Percentiles rank a stretch among this genome's conserved stretches.
Conservation (phyloP, 148 eudicot species). For the Simmondsia chinensis region DNA sequence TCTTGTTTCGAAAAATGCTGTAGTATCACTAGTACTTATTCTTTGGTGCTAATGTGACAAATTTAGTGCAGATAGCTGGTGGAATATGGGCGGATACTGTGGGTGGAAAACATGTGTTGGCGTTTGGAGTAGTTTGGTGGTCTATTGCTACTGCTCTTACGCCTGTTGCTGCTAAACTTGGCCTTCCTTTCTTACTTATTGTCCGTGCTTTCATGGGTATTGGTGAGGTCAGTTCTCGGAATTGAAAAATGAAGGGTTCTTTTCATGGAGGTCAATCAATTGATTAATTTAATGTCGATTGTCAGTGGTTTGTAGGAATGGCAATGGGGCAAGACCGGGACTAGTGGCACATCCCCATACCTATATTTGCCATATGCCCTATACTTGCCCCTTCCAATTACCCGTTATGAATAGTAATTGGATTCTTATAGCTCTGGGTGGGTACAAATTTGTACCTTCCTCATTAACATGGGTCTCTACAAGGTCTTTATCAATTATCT, state of each 20-base stretch:
- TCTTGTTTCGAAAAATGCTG: neutral
- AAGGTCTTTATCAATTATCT: too few relatives aligned
- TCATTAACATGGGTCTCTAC: too few relatives aligned
- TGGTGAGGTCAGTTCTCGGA: constrained; percentile 40
- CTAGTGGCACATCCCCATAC: too few relatives aligned
- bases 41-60: neutral
- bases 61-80: constrained; percentile 62
- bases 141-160: constrained; percentile 81
- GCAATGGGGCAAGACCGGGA: too few relatives aligned
- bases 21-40: too few relatives aligned
- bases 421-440: too few relatives aligned
- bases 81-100: constrained; percentile 97
- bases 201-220: constrained; percentile 93
- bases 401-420: too few relatives aligned
- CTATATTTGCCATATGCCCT: too few relatives aligned
- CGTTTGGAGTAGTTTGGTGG: constrained; percentile 95
- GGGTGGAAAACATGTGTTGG: constrained; percentile 83
- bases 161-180: constrained; percentile 81
- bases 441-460: too few relatives aligned
- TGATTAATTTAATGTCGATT: too few relatives aligned
- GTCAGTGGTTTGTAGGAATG: too few relatives aligned
- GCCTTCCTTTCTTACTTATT: constrained; percentile 79
- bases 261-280: neutral
- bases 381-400: too few relatives aligned
- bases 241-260: neutral